Conservation (phyloP, 2,329 filamentous ascomycete species). For the Trichoderma guizhouense region DNA sequence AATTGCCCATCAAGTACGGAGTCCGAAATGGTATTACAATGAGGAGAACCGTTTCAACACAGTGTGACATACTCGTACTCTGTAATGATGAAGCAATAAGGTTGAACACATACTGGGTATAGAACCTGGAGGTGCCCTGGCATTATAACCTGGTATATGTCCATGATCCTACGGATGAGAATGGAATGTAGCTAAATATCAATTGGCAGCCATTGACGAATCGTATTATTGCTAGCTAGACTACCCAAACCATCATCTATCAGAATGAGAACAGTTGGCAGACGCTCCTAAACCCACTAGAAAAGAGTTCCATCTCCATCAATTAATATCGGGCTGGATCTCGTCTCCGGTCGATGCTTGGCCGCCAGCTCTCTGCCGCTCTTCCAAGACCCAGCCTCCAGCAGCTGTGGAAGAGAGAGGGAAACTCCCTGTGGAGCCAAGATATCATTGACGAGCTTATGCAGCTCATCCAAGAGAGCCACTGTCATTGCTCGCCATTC, state of each 20-base stretch:
- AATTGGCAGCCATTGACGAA: not conserved
- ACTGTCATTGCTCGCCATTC: constrained; percentile 61
- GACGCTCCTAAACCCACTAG: constrained; percentile 38
- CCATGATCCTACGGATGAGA: not conserved
- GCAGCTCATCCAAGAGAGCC: constrained; percentile 51
- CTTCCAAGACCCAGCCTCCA: constrained; percentile 55
- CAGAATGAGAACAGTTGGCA: not conserved
- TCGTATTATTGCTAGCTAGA: not conserved
- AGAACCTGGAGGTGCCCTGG: not conserved
- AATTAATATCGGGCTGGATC: constrained; percentile 80
- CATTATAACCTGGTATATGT: not conserved
- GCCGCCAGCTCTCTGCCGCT: constrained; percentile 78
- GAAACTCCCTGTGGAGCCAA: constrained; percentile 34
- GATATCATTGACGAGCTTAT: constrained; percentile 38
- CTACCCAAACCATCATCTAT: not conserved
- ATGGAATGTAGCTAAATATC: not conserved
- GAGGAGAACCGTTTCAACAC: not conserved
- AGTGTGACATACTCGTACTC: not conserved
- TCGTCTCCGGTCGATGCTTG: constrained; percentile 72
- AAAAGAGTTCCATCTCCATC: constrained; percentile 79
- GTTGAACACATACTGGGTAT: not conserved
- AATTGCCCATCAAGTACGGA: not conserved
- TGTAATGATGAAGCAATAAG: not conserved
- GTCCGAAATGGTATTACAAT: not conserved
- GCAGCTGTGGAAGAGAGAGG: constrained; percentile 47